Evolutionary conservation across 2,329 filamentous ascomycete species (phyloP).

Genomic region (Stagonosporopsis rhizophila): DNA sequence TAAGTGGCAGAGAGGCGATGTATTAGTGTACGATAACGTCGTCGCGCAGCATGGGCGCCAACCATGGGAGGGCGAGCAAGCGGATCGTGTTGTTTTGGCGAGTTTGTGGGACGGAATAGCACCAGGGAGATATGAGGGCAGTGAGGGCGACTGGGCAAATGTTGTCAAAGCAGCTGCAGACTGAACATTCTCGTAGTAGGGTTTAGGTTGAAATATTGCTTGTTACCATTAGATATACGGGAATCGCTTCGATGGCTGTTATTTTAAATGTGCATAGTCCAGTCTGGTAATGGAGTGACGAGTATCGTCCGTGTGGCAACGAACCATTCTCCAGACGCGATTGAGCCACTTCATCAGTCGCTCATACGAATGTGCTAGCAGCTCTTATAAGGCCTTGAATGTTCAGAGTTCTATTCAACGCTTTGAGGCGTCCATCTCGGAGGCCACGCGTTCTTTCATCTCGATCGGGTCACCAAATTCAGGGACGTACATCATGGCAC

Average conservation of each 20-base stretch:
- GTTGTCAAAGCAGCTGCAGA: background rate
- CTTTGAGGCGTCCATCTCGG: too few species aligned
- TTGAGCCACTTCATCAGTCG: too few species aligned
- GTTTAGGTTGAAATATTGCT: background rate
- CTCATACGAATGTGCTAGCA: too few species aligned
- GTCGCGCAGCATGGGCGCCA: background rate
- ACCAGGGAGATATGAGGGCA: background rate
- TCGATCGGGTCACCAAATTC: too few species aligned
- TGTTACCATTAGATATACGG: background rate
- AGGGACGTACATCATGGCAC: too few species aligned
- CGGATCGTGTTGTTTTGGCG: background rate
- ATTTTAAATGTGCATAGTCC: too few species aligned
- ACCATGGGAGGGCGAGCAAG: background rate
- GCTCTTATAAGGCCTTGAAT: too few species aligned
- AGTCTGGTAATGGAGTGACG: too few species aligned
- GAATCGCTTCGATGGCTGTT: background rate
- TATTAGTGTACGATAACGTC: background rate
- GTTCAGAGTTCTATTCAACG: too few species aligned
- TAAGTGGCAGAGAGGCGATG: constrained; percentile 1
- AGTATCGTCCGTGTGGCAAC: too few species aligned
- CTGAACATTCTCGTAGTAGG: background rate
- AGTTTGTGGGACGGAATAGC: background rate
- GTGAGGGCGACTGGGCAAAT: background rate
- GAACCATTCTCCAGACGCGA: too few species aligned
- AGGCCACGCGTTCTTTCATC: too few species aligned